Evolutionary conservation across 1,284 basidiomycete genomes (phyloP), one percentile per base, ranked within the genome.

Genomic region (Cutaneotrichosporon dermatis): DNA sequence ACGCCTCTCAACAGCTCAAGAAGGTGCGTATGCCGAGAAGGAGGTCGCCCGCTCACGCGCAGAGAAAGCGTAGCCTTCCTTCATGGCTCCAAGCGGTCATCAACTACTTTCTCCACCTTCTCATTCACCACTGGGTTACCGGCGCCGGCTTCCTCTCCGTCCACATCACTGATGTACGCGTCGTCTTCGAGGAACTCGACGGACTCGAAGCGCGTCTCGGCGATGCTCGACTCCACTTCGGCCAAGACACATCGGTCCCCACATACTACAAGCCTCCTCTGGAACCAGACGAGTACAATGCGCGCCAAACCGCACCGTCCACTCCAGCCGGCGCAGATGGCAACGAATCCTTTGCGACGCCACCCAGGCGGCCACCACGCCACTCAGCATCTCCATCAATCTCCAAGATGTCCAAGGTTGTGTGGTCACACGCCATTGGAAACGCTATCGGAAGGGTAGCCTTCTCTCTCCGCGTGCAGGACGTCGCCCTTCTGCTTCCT

Each of bases 361-460:
- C 33, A 12, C 48, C 33, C 4, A 50, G 10, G 48, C 12, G 33
- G 10, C 9, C 37, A 34, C 56, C n/a, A 70, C 70, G 0, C 66
- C 71, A 1, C 61, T 54, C 4, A 62, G 64, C 36, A n/a, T 49
- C 46, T 6, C 46, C 46, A 8, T 49, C 46, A 4, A 49, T 49
- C 34, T 35, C 46, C 4, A 25, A 36, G 34, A 49, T 49, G 46
- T 49, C 46, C 46, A 49, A 49, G 46, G 46, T 33, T 9, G 53
- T 74, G 0, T 75, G 69, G 71, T 66, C 66, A 1, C 59, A 73
- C 25, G 74, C 70, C 1, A 71, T 71, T 6, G 74, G 69, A 3
- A 59, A 68, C 40, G 66, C 67, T n/a, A 65, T 71, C n/a, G 74
- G 74, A 2, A 65, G 68, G 2, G 63, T 75, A 11, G 61, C 66